Base-by-base conservation (phyloP, 163 green algal species). In the Chlorella variabilis region DNA sequence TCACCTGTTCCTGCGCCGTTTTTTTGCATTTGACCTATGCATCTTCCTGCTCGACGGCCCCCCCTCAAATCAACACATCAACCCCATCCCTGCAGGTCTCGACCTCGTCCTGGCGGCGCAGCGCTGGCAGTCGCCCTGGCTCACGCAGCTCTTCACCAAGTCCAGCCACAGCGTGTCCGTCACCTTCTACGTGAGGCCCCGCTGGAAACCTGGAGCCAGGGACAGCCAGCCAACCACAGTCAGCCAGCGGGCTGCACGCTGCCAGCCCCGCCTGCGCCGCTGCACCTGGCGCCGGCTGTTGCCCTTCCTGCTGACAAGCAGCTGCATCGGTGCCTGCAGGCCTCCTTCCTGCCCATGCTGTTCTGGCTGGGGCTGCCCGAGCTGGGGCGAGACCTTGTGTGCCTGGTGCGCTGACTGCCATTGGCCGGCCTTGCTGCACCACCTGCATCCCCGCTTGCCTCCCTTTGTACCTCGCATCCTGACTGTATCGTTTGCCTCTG, bases 121-220 rank as follows among this genome's bases (percentile, higher is more conserved):
- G 76, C 49, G 38, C 13, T 75, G 70, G 33, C 45, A 88, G 74
- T 36, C n/a, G 11, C 80, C 75, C 36, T 82, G 78, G 81, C 70
- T 92, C 7, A 92, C 88, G 0, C 42, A 27, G 3, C 66, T 91
- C 6, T 91, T 87, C 81, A 54, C 73, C 4, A 42, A 76, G 15
- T 83, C 61, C 42, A 82, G 54, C 27, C 65, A 84, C 58, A 81
- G 71, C 48, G 88, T 92, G 2, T 83, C 68, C 2, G 82, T 91
- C 29, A 38, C 69, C 5, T 92, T 92, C 68, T 92, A 92, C 54
- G 79, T 90, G 61, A 81, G 84, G n/a, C n/a, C n/a, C n/a, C n/a
- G n/a, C n/a, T n/a, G n/a, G n/a, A n/a, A n/a, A n/a, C n/a, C 39
- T 29, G 20, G 58, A 41, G 29, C 3, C 36, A n/a, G n/a, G n/a